A percentile compares a stretch with the other conserved stretches of the same genome.
Conservation (phyloP, 805 yeast genomes). For the Candida pseudoglaebosa region DNA sequence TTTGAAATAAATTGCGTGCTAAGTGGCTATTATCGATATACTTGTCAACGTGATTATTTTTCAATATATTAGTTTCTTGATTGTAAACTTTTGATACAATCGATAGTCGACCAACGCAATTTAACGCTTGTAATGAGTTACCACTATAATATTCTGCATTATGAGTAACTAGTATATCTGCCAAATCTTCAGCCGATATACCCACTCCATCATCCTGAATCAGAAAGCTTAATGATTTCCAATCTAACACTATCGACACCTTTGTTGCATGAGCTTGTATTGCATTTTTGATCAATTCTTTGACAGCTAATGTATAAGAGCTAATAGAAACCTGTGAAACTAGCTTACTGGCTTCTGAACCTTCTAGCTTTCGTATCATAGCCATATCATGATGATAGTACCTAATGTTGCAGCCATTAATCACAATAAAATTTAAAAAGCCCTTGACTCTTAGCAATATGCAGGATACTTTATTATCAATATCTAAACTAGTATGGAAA, state of each 20-base stretch:
- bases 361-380: slow-evolving; percentile 12
- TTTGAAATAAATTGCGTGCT: slow-evolving; percentile 2
- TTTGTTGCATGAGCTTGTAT: slow-evolving; percentile 49
- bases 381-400: slow-evolving; percentile 3
- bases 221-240: slow-evolving; percentile 24
- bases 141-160: slow-evolving; percentile 74
- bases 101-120: slow-evolving; percentile 43
- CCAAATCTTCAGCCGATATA: slow-evolving; percentile 46
- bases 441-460: neutral
- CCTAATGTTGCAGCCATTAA: neutral
- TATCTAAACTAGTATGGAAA: too few relatives aligned
- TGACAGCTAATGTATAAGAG: slow-evolving; percentile 38
- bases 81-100: slow-evolving; percentile 42
- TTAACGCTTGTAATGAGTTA: slow-evolving; percentile 57
- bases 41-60: neutral
- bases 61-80: slow-evolving; percentile 3
- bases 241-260: slow-evolving; percentile 32
- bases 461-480: neutral
- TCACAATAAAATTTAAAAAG: neutral
- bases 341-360: slow-evolving; percentile 10
- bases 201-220: slow-evolving; percentile 76
- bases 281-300: slow-evolving; percentile 52
- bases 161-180: slow-evolving; percentile 42
- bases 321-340: slow-evolving; percentile 32
- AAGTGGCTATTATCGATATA: neutral